Evolutionary conservation across 2,329 filamentous ascomycete genomes (phyloP).

Genomic region (Eutypa lata): DNA sequence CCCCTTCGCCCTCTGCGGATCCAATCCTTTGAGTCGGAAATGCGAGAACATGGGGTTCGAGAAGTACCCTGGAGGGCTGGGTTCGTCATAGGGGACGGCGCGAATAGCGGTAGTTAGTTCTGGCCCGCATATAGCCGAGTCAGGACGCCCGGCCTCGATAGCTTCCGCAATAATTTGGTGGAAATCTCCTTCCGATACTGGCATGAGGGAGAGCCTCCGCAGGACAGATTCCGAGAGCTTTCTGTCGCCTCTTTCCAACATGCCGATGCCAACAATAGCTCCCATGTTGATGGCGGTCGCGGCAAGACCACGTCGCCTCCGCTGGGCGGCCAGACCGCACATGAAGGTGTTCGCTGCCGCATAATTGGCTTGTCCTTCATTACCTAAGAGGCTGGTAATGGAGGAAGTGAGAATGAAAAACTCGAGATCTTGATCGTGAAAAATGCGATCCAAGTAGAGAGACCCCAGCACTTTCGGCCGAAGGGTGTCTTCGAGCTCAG

Average conservation of each 20-base stretch:
- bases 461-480: conserved; percentile 33
- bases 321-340: conserved; percentile 9
- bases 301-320: conserved; percentile 11
- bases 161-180: conserved; percentile 29
- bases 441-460: conserved; percentile 26
- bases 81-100: not conserved
- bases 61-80: too few species aligned
- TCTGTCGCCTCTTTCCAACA: conserved; percentile 7
- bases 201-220: conserved; percentile 17
- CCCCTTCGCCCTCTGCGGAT: too few species aligned
- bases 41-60: too few species aligned
- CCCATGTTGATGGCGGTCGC: conserved; percentile 10
- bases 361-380: conserved; percentile 42
- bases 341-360: conserved; percentile 34
- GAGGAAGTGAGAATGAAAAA: conserved; percentile 35
- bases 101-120: conserved; percentile 11
- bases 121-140: conserved; percentile 7
- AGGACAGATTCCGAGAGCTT: conserved; percentile 16
- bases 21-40: too few species aligned
- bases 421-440: conserved; percentile 24
- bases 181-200: conserved; percentile 28
- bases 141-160: conserved; percentile 15
- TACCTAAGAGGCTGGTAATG: conserved; percentile 15
- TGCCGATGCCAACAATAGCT: conserved; percentile 15
- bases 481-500: conserved; percentile 14